phyloP scores from a whole-genome alignment of 768 basidiomycete genomes.

The Phlebiopsis flavidoalba region DNA sequence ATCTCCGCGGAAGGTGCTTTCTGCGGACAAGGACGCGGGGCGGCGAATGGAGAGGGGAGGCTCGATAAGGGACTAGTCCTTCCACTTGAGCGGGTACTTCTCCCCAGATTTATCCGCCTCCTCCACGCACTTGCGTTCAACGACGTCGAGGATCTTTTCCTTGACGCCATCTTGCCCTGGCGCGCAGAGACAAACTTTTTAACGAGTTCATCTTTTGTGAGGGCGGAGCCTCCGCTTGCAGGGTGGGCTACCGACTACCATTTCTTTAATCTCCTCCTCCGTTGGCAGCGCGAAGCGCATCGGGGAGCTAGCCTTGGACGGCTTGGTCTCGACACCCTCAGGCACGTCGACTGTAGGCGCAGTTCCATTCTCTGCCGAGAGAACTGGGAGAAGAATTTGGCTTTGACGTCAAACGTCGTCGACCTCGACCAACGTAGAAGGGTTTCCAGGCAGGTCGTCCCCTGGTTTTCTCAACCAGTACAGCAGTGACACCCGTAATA shows the following conservation, averaged over 20 bases:
- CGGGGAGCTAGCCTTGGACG: conserved; percentile 18
- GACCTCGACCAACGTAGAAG: conserved; percentile 57
- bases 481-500: conserved; percentile 68
- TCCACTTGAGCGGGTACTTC: conserved; percentile 59
- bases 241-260: conserved; percentile 62
- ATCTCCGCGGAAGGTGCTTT: neutral
- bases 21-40: neutral
- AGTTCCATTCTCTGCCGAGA: conserved; percentile 44
- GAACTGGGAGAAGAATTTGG: conserved; percentile 60
- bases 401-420: conserved; percentile 44
- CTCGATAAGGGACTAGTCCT: conserved; percentile 24
- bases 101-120: conserved; percentile 57
- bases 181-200: conserved; percentile 45
- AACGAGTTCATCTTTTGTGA: conserved; percentile 61
- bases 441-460: conserved; percentile 67
- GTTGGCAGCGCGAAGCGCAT: conserved; percentile 63
- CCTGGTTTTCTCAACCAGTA: conserved; percentile 49
- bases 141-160: conserved; percentile 76
- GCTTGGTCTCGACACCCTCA: conserved; percentile 15
- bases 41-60: neutral
- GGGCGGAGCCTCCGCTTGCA: conserved; percentile 55
- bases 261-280: conserved; percentile 63
- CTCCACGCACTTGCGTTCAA: conserved; percentile 59
- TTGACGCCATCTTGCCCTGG: conserved; percentile 49
- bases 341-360: conserved; percentile 24